phyloP scores from a whole-genome alignment of 768 basidiomycete genomes.

The Mycena floridula region DNA sequence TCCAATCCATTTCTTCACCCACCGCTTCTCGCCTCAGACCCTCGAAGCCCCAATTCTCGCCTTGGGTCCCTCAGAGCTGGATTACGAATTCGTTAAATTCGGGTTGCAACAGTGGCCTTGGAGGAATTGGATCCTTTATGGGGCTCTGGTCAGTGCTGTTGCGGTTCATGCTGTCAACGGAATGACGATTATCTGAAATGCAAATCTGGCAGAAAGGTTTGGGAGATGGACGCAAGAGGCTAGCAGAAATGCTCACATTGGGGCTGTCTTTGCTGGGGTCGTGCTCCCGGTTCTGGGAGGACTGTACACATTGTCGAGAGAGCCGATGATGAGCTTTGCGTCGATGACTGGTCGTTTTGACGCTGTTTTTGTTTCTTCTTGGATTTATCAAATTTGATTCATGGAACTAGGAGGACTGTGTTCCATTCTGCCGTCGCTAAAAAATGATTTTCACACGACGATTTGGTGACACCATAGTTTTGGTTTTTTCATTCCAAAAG shows the following conservation, averaged over 20 bases:
- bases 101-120: conserved; percentile 58
- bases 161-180: conserved; percentile 65
- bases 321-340: conserved; percentile 51
- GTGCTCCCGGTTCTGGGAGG: conserved; percentile 53
- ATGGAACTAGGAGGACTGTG: too few species aligned
- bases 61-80: conserved; percentile 70
- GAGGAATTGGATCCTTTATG: conserved; percentile 57
- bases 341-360: conserved; percentile 45
- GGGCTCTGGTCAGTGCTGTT: conserved; percentile 49
- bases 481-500: too few species aligned
- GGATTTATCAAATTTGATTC: conserved; percentile 30
- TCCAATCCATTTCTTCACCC: conserved; percentile 63
- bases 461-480: too few species aligned
- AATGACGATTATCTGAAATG: conserved; percentile 41
- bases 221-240: conserved; percentile 15
- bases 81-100: conserved; percentile 79
- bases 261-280: conserved; percentile 25
- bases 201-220: conserved; percentile 29
- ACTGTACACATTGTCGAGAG: conserved; percentile 43
- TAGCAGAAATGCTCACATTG: conserved; percentile 17
- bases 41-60: conserved; percentile 42
- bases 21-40: conserved; percentile 51
- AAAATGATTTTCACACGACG: too few species aligned
- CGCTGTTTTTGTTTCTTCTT: conserved; percentile 39
- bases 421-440: too few species aligned